Evolutionary conservation across 768 basidiomycete genomes (phyloP).

Genomic region (Kwoniella dejecticola): DNA sequence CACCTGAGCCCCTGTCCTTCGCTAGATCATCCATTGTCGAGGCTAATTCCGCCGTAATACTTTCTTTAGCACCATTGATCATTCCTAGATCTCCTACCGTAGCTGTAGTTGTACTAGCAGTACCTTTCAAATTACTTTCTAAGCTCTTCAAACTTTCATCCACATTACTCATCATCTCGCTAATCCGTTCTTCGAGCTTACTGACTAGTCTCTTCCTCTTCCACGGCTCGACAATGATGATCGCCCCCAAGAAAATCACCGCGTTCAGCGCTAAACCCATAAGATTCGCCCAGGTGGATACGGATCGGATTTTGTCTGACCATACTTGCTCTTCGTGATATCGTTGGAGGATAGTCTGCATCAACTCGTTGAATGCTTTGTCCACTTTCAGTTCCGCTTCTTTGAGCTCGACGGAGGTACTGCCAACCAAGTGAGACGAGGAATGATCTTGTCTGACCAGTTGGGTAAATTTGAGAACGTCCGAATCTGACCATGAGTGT

Average conservation of each 20-base stretch:
- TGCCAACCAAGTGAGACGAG: slow-evolving; percentile 74
- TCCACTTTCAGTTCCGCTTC: slow-evolving; percentile 80
- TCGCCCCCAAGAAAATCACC: slow-evolving; percentile 84
- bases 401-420: slow-evolving; percentile 68
- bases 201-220: slow-evolving; percentile 82
- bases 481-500: slow-evolving; percentile 83
- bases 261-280: slow-evolving; percentile 84
- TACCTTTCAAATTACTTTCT: slow-evolving; percentile 9
- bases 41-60: background rate
- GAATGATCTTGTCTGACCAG: slow-evolving; percentile 88
- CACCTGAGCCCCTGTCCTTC: background rate
- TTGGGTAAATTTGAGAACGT: slow-evolving; percentile 82
- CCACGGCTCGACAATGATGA: slow-evolving; percentile 93
- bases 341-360: slow-evolving; percentile 77
- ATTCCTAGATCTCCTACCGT: background rate
- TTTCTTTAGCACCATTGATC: background rate
- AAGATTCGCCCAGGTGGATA: slow-evolving; percentile 88
- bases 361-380: slow-evolving; percentile 76
- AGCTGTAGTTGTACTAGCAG: background rate
- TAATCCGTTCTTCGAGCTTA: slow-evolving; percentile 83
- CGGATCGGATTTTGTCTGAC: slow-evolving; percentile 97
- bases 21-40: background rate
- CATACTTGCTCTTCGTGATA: slow-evolving; percentile 99
- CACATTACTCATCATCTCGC: slow-evolving; percentile 62
- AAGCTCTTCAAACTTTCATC: slow-evolving; percentile 39